These are phyloP conservation scores for Picea glauca DNA, from an alignment of 75 land plant species.

Conservation along the genomic window DNA sequence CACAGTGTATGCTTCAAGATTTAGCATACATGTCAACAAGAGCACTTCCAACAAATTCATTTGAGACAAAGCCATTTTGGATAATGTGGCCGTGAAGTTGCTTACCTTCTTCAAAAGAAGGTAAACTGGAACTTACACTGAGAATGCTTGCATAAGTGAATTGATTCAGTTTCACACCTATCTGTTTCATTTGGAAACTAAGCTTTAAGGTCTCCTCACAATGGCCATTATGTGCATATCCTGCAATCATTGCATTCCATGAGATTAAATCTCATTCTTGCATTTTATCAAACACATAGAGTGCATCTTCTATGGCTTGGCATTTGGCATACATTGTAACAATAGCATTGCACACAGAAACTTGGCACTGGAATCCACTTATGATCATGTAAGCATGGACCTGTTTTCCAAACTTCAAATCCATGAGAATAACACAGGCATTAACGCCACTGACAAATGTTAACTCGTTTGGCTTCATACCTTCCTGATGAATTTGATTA, in stretches of 20 bases:
- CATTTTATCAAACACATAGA: conserved; percentile 36
- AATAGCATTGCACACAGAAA: conserved; percentile 63
- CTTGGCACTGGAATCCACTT: conserved; percentile 3
- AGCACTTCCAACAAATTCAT: conserved; percentile 27
- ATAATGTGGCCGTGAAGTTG: conserved; percentile 38
- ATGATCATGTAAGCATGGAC: conserved; percentile 5
- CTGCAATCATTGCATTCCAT: conserved; percentile 72
- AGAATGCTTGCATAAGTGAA: conserved; percentile 39
- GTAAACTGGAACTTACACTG: conserved; percentile 3
- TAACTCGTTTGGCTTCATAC: conserved; percentile 7
- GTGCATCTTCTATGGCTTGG: conserved; percentile 49
- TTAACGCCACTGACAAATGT: conserved; percentile 3
- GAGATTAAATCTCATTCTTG: conserved; percentile 43
- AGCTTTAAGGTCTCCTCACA: conserved; percentile 58
- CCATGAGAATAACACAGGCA: conserved; percentile 1
- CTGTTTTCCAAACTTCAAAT: conserved; percentile 2
- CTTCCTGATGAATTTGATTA: not conserved
- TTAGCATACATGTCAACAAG: conserved; percentile 38
- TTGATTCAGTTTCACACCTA: conserved; percentile 34
- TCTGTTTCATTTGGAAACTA: conserved; percentile 42
- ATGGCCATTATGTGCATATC: conserved; percentile 57
- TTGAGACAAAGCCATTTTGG: conserved; percentile 23
- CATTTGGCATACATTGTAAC: conserved; percentile 66
- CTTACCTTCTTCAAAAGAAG: conserved; percentile 16
- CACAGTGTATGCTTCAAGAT: conserved; percentile 28